Evolutionary conservation across 2,329 filamentous ascomycete genomes (phyloP).

Genomic region (Cryphonectria nitschkei): DNA sequence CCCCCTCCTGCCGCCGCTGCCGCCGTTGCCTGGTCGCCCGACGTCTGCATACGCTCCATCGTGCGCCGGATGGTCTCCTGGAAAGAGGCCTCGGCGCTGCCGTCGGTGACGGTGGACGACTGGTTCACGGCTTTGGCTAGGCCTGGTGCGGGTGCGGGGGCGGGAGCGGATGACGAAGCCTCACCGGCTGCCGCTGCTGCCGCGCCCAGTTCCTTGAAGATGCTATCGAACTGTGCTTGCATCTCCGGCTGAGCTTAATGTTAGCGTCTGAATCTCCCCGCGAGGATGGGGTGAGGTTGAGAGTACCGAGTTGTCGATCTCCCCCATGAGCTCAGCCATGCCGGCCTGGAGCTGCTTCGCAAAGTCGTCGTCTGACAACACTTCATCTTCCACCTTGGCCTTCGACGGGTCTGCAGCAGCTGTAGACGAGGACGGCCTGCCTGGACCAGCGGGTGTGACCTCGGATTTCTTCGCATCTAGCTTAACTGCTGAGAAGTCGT

Average conservation of each 20-base stretch:
- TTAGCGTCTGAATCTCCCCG: background rate
- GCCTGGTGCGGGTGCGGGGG: slow-evolving; percentile 33
- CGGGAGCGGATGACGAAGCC: slow-evolving; percentile 31
- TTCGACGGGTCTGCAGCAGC: slow-evolving; percentile 32
- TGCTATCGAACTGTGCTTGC: slow-evolving; percentile 76
- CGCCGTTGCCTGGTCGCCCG: slow-evolving; percentile 81
- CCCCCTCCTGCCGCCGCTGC: slow-evolving; percentile 69
- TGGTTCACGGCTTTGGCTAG: slow-evolving; percentile 34
- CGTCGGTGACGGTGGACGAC: slow-evolving; percentile 33
- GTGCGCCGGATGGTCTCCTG: slow-evolving; percentile 91
- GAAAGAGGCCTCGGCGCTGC: slow-evolving; percentile 67
- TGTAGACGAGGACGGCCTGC: slow-evolving; percentile 30
- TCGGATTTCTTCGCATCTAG: slow-evolving; percentile 51
- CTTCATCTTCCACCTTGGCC: slow-evolving; percentile 42
- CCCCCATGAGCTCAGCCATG: slow-evolving; percentile 82
- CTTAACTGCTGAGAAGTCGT: slow-evolving; percentile 79
- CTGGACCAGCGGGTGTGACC: slow-evolving; percentile 32
- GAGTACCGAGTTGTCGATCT: slow-evolving; percentile 65
- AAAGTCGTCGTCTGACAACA: slow-evolving; percentile 74
- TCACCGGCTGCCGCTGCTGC: slow-evolving; percentile 46
- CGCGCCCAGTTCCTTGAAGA: slow-evolving; percentile 73
- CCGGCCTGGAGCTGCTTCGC: slow-evolving; percentile 84
- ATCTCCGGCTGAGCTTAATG: slow-evolving; percentile 61
- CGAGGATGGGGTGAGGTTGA: background rate
- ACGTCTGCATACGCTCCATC: slow-evolving; percentile 94